Evolutionary conservation across 1,284 basidiomycete species (phyloP).

Genomic region (Ganoderma boninense): DNA sequence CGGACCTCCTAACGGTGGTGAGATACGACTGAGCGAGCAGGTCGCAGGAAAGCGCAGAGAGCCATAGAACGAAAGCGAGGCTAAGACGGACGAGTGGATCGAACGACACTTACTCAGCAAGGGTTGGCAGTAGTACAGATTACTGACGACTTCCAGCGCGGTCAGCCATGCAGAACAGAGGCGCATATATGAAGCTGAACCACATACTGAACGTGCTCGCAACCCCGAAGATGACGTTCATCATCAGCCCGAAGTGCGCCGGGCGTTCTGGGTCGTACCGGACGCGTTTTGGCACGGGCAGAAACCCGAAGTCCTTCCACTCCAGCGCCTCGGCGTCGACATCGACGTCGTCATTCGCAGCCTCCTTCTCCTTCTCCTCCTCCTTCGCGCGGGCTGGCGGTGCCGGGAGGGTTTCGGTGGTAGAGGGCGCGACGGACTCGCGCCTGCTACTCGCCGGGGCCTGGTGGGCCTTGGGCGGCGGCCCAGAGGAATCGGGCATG

Average conservation of each 20-base stretch:
- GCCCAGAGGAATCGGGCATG: slow-evolving; percentile 9
- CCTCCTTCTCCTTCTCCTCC: too few relatives aligned
- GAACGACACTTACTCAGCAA: slow-evolving; percentile 58
- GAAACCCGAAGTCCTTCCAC: slow-evolving; percentile 61
- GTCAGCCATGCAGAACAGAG: not conserved
- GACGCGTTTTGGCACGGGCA: slow-evolving; percentile 71
- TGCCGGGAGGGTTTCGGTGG: slow-evolving; percentile 14
- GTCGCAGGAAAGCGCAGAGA: not conserved
- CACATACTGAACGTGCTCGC: slow-evolving; percentile 66
- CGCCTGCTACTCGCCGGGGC: not conserved
- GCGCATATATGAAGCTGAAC: not conserved
- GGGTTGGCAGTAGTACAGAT: slow-evolving; percentile 80
- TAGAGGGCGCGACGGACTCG: slow-evolving; percentile 6
- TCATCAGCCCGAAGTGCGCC: slow-evolving; percentile 64
- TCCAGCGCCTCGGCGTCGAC: not conserved
- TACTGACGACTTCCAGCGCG: slow-evolving; percentile 49
- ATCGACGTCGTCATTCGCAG: too few relatives aligned
- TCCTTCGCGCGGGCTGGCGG: not conserved
- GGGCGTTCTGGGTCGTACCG: slow-evolving; percentile 67
- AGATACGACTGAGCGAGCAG: not conserved
- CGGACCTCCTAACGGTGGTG: not conserved
- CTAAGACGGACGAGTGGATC: not conserved
- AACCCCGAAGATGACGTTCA: slow-evolving; percentile 73
- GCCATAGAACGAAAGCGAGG: not conserved
- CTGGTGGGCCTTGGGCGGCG: not conserved